Evolutionary conservation across 2,329 filamentous ascomycete species (phyloP), one percentile per base, ranked within the genome.

Genomic region (Furcasterigmium furcatum): DNA sequence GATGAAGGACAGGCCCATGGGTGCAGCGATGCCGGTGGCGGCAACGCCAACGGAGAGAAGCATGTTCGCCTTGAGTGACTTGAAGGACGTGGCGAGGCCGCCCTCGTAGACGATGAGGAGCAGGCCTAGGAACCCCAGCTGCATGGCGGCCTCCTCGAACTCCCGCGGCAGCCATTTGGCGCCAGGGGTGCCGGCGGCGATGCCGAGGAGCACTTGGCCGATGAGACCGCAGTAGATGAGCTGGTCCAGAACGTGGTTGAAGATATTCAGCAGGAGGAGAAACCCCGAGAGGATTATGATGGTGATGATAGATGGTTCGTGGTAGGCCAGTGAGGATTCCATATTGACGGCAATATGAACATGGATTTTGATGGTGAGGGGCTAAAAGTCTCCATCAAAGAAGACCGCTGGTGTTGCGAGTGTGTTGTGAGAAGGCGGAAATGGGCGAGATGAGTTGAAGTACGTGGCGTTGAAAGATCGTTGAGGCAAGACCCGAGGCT

Each of bases 91-190:
- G 3, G 73, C 74, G 0, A 87, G 64, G 3, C 83, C 84, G 21
- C 82, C 80, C 70, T 90, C 83, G 58, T 81, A 90, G 0, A 91
- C 85, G 1, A 91, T 65, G 21, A 88, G 64, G 7, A 91, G 74
- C n/a, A 91, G 60, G 0, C 87, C 87, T 0, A 91, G 63, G 57
- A 91, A 91, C 1, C 87, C 87, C 2, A 91, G 60, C 48, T 86
- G 76, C 19, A 84, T 74, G 22, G 87, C 69, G 0, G 72, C 70
- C 16, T 73, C 57, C 61, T 91, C 74, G 2, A 71, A 62, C 4
- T 73, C 66, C 0, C 46, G 18, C 1, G 70, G 67, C 1, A 91
- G 72, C 75, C 77, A 82, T 58, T 78, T 72, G 4, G 71, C 77
- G 2, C 84, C 84, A 0, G 87, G 86, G 0, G 74, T 76, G 9